Percentiles rank a stretch among this genome's conserved stretches.
Conservation (phyloP, 2,329 filamentous ascomycete genomes). For the Pseudogymnoascus sp. region DNA sequence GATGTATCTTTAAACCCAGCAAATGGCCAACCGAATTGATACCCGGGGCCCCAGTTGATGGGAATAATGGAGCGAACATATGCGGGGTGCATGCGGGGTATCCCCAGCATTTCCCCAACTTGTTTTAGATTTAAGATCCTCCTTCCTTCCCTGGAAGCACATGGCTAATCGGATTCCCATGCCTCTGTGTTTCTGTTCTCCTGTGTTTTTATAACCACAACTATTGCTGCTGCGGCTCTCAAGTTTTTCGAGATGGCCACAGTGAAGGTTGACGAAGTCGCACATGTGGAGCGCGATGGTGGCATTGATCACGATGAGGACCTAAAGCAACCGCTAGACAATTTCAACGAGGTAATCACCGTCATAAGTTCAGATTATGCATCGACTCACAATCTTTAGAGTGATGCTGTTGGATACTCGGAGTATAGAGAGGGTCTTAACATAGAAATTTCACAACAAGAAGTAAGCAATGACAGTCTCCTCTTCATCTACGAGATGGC, state of each 20-base stretch:
- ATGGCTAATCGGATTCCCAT: neutral
- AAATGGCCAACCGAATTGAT: neutral
- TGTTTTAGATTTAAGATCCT: neutral
- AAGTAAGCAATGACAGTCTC: neutral
- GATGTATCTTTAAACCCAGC: neutral
- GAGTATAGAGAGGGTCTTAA: slow-evolving; percentile 7
- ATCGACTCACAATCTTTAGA: neutral
- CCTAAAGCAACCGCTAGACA: neutral
- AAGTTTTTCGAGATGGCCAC: neutral
- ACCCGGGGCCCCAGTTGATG: neutral
- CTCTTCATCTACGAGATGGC: neutral
- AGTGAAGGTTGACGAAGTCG: neutral
- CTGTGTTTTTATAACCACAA: neutral
- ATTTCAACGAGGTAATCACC: slow-evolving; percentile 4
- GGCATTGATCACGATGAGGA: neutral
- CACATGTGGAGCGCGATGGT: neutral
- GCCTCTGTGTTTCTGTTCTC: neutral
- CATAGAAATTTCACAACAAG: slow-evolving; percentile 2
- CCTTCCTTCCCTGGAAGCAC: neutral
- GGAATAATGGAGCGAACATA: neutral
- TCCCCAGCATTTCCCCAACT: neutral
- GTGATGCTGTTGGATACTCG: slow-evolving; percentile 8
- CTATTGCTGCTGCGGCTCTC: neutral
- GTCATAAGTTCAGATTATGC: neutral
- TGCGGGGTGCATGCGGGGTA: neutral